Evolutionary conservation across 805 yeast species (phyloP).

Genomic region (Lipomyces starkeyi): DNA sequence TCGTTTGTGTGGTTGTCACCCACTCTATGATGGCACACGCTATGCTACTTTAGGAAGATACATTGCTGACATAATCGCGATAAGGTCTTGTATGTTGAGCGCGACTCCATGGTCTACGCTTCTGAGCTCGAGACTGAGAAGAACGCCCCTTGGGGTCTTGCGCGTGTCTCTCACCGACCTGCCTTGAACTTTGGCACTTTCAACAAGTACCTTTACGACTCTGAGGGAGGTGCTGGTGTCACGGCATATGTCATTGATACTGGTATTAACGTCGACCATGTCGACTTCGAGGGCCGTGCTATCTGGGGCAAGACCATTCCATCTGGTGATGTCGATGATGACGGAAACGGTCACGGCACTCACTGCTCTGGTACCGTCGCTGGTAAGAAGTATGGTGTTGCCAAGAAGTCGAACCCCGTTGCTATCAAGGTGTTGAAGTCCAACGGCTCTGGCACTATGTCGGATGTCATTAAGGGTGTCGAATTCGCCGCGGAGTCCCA

Average conservation of each 20-base stretch:
- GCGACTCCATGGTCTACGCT: slow-evolving; percentile 58
- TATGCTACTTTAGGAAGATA: slow-evolving; percentile 42
- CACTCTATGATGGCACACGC: slow-evolving; percentile 45
- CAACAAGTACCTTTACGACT: slow-evolving; percentile 65
- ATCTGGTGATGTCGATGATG: slow-evolving; percentile 53
- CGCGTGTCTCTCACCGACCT: slow-evolving; percentile 69
- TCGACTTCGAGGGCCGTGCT: slow-evolving; percentile 66
- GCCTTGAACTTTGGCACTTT: slow-evolving; percentile 64
- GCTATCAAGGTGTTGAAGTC: slow-evolving; percentile 67
- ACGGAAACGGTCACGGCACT: slow-evolving; percentile 69
- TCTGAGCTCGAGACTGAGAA: slow-evolving; percentile 56
- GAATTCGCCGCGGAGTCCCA: slow-evolving; percentile 63
- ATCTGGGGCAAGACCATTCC: slow-evolving; percentile 66
- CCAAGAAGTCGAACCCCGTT: slow-evolving; percentile 62
- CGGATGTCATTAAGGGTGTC: slow-evolving; percentile 67
- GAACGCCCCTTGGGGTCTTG: slow-evolving; percentile 78
- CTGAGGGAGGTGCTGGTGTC: slow-evolving; percentile 65
- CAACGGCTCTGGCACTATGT: slow-evolving; percentile 64
- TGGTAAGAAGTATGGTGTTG: slow-evolving; percentile 62
- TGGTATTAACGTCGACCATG: slow-evolving; percentile 60
- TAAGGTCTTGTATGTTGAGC: slow-evolving; percentile 64
- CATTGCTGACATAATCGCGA: background rate
- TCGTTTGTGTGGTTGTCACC: slow-evolving; percentile 31
- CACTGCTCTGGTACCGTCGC: slow-evolving; percentile 73
- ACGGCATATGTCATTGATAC: slow-evolving; percentile 63